Evolutionary conservation across 73 alveolate species (phyloP), one percentile per base, ranked within the genome.

Genomic region (Uronychia binucleata): DNA sequence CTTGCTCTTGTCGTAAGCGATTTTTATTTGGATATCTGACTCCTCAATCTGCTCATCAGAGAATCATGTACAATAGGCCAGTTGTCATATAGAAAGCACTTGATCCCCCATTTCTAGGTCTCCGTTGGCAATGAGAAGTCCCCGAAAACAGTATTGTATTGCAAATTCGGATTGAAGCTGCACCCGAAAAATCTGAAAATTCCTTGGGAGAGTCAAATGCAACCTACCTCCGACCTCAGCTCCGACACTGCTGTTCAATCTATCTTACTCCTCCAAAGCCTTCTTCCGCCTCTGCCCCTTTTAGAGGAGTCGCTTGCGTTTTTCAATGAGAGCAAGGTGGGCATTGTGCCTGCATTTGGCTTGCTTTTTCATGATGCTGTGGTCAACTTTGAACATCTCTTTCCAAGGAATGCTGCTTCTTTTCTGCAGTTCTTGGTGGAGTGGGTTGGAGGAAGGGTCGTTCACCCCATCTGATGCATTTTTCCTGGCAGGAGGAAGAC

Each of bases 1-100:
- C 34, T 88, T 81, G 0, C 30, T 1, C n/a, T 0, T 5, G 58
- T 81, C 87, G 67, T 80, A 88, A 29, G 87, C 94, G 0, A 81
- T 31, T 78, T 88, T 88, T 14, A 74, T 1, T 28, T 26, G 5
- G n/a, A 75, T 30, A 75, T 75, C 81, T 11, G 67, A 19, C n/a
- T 46, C 67, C 19, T 46, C 67, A 46, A 46, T 5, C 67, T 46
- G 67, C 5, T 46, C 5, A 19, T 46, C 19, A 46, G 19, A 5
- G 19, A 46, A 46, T 46, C 67, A 19, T 19, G 5, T 46, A 46
- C 67, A 11, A 46, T 46, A 19, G 67, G 67, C 67, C 67, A 46
- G 67, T 46, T 46, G 19, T 46, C 67, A 19, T 11, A 46, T 46
- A 46, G 67, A 19, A 46, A 46, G 19, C 19, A 46, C 19, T 46